These are phyloP conservation scores for Mentha longifolia DNA, from an alignment of 257 asterid genomes.

Conservation along the genomic window DNA sequence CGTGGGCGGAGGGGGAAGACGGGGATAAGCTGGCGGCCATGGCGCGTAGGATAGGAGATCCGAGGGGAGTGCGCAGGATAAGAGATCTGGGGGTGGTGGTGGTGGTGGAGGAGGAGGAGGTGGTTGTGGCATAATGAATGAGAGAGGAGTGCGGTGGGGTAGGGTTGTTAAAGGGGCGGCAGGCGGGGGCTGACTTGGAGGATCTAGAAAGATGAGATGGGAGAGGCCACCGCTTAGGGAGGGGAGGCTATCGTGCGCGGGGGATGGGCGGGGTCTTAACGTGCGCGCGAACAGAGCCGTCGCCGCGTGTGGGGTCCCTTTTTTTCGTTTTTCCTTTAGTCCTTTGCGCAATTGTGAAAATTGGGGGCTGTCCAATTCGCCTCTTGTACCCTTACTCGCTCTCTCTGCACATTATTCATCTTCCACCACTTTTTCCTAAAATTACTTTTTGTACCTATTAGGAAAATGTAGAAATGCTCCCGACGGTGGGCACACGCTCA, in stretches of 20 bases:
- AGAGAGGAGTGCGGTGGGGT: constrained; percentile 51
- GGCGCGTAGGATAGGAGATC: constrained; percentile 27
- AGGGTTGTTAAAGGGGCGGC: constrained; percentile 64
- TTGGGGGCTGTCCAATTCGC: neutral
- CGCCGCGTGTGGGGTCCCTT: constrained; percentile 37
- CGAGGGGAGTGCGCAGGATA: constrained; percentile 31
- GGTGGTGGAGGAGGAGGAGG: constrained; percentile 30
- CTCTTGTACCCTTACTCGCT: too few relatives aligned
- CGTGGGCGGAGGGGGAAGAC: constrained; percentile 37
- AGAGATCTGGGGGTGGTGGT: too few relatives aligned
- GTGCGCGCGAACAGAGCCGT: constrained; percentile 47
- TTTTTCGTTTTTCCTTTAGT: neutral
- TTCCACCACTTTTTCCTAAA: too few relatives aligned
- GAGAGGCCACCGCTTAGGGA: constrained; percentile 74
- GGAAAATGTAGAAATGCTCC: too few relatives aligned
- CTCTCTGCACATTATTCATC: too few relatives aligned
- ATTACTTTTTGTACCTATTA: too few relatives aligned
- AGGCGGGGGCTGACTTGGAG: constrained; percentile 62
- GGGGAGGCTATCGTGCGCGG: constrained; percentile 82
- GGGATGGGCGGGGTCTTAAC: constrained; percentile 44
- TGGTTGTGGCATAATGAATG: constrained; percentile 64
- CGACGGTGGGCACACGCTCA: too few relatives aligned
- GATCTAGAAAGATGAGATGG: constrained; percentile 56
- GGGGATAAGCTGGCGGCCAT: constrained; percentile 46
- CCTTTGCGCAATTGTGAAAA: neutral